Evolutionary conservation across 768 basidiomycete species (phyloP), one percentile per base, ranked within the genome.

Genomic region (Tricholoma furcatifolium): DNA sequence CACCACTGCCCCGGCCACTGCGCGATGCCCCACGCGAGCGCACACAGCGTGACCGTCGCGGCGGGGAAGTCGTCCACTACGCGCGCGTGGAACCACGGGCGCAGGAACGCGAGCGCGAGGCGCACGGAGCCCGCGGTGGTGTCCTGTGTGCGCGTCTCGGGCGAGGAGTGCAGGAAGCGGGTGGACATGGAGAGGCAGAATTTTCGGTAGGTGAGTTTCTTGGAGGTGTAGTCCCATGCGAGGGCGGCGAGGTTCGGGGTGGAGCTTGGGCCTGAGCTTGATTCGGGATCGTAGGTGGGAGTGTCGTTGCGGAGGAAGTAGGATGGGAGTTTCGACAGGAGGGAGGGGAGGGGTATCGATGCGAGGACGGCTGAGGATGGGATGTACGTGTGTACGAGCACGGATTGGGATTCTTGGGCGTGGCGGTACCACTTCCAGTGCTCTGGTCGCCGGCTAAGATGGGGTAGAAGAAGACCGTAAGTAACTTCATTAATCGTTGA

Each of bases 401-500:
- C 87, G 53, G 83, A 80, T 63, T 91, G 89, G 9, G 89, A 84
- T 62, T 91, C 88, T 53, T 84, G 72, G 9, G 86, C 84, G 62
- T 83, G 87, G 53, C 81, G 81, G 54, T 84, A 81, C 88, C 88
- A 91, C 66, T 84, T 87, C 83, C 83, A 84, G 64, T 88, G 81
- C 56, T 85, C 79, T 6, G 30, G 27, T 10, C 56, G 50, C 5
- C 63, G 58, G 34, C 65, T 66, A 24, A 36, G n/a, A n/a, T n/a
- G n/a, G n/a, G n/a, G 17, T 24, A 14, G 20, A 17, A 15, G 11
- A 43, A 1, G 31, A 12, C 8, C 6, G 21, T 5, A 17, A 32
- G 20, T 18, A 10, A n/a, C n/a, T 3, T 9, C 11, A 21, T n/a
- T n/a, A 43, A 18, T 17, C 14, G 23, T 41, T 1, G 7, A 18